Base-by-base conservation (phyloP, 306 rosid genomes). In the Parietaria judaica region DNA sequence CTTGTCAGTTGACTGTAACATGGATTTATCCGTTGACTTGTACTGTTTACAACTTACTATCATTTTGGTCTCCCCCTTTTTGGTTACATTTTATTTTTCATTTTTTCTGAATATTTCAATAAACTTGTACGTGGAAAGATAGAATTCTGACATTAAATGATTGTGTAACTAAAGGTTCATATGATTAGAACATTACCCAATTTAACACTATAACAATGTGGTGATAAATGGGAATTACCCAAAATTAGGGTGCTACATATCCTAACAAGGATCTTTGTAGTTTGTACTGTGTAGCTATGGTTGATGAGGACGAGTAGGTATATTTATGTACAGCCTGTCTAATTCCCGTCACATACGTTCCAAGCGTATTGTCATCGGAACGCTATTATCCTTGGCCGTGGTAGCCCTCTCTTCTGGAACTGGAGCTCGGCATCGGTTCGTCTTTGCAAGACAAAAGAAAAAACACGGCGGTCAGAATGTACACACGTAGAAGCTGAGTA, bases 371-470 rank as follows among this genome's bases (percentile, higher is more conserved):
- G 66, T 73, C 80, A 68, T 16, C 63, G 47, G 70, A 72, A 64
- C 76, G 65, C 31, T 23, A 23, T 31, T 58, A 70, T 50, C 31
- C 53, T 52, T 64, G 69, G 14, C 78, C 82, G 1, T 45, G 70
- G 67, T 63, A 74, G 56, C 75, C 70, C 11, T 70, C 68, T 72
- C 88, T 71, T 68, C 67, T 13, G 51, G 92, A 54, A 55, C 72
- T 77, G 54, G 85, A 62, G 63, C 71, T 68, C 34, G 78, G 87
- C 68, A 70, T 60, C 41, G 79, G 89, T 71, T 72, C 83, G 3
- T 72, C 94, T 88, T 23, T 23, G 31, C 31, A 23, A 23, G 31
- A 23, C 31, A 23, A 23, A 23, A 23, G 31, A 23, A 23, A 23
- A 23, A 23, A 23, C 31, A 23, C 31, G 2, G 31, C 31, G 45